A percentile compares a stretch with the other conserved stretches of the same genome.
These are phyloP conservation scores for Uronychia setigera DNA, from an alignment of 73 alveolate species.

Conservation along the genomic window DNA sequence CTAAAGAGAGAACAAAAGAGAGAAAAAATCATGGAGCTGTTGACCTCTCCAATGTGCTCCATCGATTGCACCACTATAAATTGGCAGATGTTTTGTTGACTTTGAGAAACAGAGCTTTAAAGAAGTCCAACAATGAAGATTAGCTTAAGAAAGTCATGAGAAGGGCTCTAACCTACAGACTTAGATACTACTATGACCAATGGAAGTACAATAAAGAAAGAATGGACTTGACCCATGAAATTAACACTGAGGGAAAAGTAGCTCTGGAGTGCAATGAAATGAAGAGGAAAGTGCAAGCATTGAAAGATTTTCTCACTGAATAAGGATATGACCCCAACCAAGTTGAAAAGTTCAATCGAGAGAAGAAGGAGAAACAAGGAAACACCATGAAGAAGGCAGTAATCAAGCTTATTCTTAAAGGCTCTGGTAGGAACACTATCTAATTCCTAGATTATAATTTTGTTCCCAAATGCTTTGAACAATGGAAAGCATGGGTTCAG, in stretches of 20 bases:
- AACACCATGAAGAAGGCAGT: slow-evolving; percentile 49
- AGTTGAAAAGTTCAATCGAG: slow-evolving; percentile 18
- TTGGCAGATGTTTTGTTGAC: slow-evolving; percentile 32
- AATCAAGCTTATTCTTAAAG: slow-evolving; percentile 41
- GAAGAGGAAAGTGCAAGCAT: slow-evolving; percentile 38
- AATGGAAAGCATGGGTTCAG: slow-evolving; percentile 61
- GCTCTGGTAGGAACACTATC: slow-evolving; percentile 10
- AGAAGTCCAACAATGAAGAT: slow-evolving; percentile 26
- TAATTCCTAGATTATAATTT: slow-evolving; percentile 26
- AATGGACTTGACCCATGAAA: slow-evolving; percentile 25
- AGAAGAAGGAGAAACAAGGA: slow-evolving; percentile 26
- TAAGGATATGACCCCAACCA: slow-evolving; percentile 53
- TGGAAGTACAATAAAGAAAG: slow-evolving; percentile 57
- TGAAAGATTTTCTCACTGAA: slow-evolving; percentile 44
- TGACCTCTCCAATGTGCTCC: slow-evolving; percentile 14
- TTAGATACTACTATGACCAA: slow-evolving; percentile 15
- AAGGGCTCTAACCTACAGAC: background rate
- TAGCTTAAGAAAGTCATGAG: slow-evolving; percentile 11
- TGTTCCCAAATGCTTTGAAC: slow-evolving; percentile 60
- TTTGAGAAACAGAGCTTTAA: slow-evolving; percentile 19
- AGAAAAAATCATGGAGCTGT: slow-evolving; percentile 51
- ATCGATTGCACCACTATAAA: slow-evolving; percentile 23
- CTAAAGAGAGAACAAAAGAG: slow-evolving; percentile 51
- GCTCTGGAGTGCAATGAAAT: slow-evolving; percentile 54
- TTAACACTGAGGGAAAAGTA: slow-evolving; percentile 64